phyloP scores from a whole-genome alignment of 2,329 filamentous ascomycete species.

The Colletotrichum australisinense region DNA sequence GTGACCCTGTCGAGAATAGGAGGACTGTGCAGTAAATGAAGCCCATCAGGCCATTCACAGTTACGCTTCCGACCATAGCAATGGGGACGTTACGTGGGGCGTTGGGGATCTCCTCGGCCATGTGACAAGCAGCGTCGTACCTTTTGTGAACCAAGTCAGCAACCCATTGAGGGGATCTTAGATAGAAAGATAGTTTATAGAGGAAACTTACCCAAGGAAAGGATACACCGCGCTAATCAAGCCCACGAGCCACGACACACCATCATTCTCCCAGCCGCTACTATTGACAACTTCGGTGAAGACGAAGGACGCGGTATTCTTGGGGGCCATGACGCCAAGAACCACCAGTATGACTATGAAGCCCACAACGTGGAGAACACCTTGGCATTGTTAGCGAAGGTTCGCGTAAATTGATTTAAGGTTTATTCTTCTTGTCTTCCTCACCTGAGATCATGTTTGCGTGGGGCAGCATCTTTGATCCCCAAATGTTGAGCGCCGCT shows the following conservation, averaged over 20 bases:
- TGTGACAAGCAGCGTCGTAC: constrained; percentile 47
- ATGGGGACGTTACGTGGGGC: constrained; percentile 45
- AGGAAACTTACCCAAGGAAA: constrained; percentile 43
- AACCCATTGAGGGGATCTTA: accelerated
- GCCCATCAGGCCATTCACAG: constrained; percentile 57
- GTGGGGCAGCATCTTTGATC: constrained; percentile 48
- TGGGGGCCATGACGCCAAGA: constrained; percentile 44
- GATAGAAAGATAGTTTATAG: no score
- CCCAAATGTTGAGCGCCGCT: constrained; percentile 54
- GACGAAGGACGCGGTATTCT: constrained; percentile 43
- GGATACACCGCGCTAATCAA: constrained; percentile 46
- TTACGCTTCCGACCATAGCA: constrained; percentile 47
- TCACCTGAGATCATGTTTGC: constrained; percentile 43
- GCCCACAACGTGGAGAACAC: constrained; percentile 42
- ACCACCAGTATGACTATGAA: constrained; percentile 43
- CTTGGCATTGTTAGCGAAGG: not conserved
- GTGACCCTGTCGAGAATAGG: constrained; percentile 53
- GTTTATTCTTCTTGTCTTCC: constrained; percentile 9
- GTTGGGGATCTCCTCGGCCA: constrained; percentile 48
- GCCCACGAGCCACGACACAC: constrained; percentile 46
- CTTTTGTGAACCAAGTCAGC: constrained; percentile 20
- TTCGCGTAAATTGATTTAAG: no score
- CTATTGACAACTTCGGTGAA: constrained; percentile 45
- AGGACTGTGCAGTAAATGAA: constrained; percentile 54
- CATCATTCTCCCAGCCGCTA: constrained; percentile 45